Evolutionary conservation across 768 basidiomycete species (phyloP).

Genomic region (Multifurca ochricompacta): DNA sequence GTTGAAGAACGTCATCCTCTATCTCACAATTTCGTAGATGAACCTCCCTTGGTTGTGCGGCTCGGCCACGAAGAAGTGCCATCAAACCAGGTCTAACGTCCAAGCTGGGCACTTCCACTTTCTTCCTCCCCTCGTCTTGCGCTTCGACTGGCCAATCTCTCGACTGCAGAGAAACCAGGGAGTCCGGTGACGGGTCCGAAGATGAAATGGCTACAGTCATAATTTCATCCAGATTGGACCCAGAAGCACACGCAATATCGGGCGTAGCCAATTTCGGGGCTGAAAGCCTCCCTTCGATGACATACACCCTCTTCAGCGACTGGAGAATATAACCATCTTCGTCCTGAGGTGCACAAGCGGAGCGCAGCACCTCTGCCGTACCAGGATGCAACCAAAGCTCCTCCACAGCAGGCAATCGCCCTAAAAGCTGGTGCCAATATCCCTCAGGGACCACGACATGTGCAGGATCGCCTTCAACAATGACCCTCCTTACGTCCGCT

Average conservation of each 20-base stretch:
- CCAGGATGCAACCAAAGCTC: constrained; percentile 7
- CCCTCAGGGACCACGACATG: background rate
- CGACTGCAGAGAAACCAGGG: background rate
- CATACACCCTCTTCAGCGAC: constrained; percentile 1
- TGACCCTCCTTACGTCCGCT: background rate
- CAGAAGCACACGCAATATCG: background rate
- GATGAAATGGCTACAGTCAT: background rate
- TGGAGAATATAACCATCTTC: background rate
- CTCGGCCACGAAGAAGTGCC: background rate
- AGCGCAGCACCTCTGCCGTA: background rate
- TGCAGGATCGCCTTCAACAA: background rate
- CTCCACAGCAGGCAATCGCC: background rate
- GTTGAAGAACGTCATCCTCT: background rate
- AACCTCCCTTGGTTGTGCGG: background rate
- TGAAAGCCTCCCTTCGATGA: background rate
- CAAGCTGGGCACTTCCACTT: background rate
- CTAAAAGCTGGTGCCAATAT: constrained; percentile 8
- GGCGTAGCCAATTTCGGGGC: background rate
- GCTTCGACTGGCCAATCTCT: background rate
- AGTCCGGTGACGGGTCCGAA: background rate
- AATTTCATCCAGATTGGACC: background rate
- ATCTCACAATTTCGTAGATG: constrained; percentile 7
- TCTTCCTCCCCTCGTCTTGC: background rate
- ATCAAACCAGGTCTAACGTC: constrained; percentile 5
- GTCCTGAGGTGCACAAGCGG: background rate